These are phyloP conservation scores for Bremia lactucae DNA, from an alignment of 352 stramenopile genomes.

Conservation along the genomic window DNA sequence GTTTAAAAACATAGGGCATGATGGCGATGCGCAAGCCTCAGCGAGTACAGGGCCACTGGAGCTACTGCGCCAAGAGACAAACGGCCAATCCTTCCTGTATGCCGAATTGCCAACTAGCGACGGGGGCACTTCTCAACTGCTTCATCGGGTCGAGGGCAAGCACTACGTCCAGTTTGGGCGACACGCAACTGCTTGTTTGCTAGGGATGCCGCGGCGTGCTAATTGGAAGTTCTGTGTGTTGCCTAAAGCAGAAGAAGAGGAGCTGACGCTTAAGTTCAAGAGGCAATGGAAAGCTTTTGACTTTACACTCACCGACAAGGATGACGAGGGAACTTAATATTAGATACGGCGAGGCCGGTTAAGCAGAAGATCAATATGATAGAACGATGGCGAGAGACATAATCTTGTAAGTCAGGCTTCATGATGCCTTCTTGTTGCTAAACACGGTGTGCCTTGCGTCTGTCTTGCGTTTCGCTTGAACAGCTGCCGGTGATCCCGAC, in stretches of 20 bases:
- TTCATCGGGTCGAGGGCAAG: slow-evolving; percentile 61
- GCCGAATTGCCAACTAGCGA: slow-evolving; percentile 45
- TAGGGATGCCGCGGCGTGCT: slow-evolving; percentile 50
- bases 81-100: slow-evolving; percentile 54
- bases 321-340: no score
- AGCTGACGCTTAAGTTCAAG: slow-evolving; percentile 57
- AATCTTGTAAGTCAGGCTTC: slow-evolving; percentile 2
- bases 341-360: not conserved
- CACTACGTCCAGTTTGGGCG: slow-evolving; percentile 82
- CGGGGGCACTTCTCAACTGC: slow-evolving; percentile 24
- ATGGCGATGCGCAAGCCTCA: slow-evolving; percentile 1
- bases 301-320: slow-evolving; percentile 43
- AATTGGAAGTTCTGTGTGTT: slow-evolving; percentile 84
- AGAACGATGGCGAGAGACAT: slow-evolving; percentile 13
- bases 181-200: slow-evolving; percentile 42
- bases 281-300: slow-evolving; percentile 55
- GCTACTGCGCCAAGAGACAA: slow-evolving; percentile 26
- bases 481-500: not conserved
- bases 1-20: slow-evolving; percentile 33
- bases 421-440: slow-evolving; percentile 22
- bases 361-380: slow-evolving; percentile 9
- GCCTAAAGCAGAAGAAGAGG: slow-evolving; percentile 55
- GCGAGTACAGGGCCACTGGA: slow-evolving; percentile 18
- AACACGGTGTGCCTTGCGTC: slow-evolving; percentile 53
- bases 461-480: slow-evolving; percentile 19